Percentiles rank a stretch among this genome's conserved stretches.
phyloP scores from a whole-genome alignment of 129 eudicot species.

The Helichrysum umbraculigerum region DNA sequence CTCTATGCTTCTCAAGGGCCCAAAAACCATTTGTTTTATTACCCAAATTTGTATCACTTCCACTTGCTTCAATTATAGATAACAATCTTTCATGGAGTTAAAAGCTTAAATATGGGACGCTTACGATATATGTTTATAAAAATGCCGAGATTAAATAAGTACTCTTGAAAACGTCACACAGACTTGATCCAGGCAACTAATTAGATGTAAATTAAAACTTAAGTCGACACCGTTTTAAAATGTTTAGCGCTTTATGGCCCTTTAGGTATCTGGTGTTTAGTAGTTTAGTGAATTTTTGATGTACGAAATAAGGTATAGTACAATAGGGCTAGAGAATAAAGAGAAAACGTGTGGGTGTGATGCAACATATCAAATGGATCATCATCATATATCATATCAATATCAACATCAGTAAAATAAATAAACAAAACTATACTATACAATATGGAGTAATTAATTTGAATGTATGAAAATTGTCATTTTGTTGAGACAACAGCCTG shows the following conservation, averaged over 20 bases:
- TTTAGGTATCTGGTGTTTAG: too few species aligned
- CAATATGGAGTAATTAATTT: not conserved
- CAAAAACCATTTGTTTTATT: conserved; percentile 28
- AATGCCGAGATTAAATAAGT: not conserved
- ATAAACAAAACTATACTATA: not conserved
- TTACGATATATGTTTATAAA: not conserved
- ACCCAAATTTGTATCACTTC: not conserved
- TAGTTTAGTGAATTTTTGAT: conserved; percentile 1
- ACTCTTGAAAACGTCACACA: too few species aligned
- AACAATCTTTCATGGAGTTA: not conserved
- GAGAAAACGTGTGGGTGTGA: conserved; percentile 46
- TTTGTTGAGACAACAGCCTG: conserved; percentile 48
- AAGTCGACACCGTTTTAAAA: not conserved
- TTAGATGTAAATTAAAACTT: not conserved
- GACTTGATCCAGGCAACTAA: too few species aligned
- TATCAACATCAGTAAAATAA: not conserved
- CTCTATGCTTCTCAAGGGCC: conserved; percentile 32
- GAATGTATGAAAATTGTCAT: conserved; percentile 35
- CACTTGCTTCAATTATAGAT: not conserved
- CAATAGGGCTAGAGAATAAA: conserved; percentile 39
- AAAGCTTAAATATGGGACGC: not conserved
- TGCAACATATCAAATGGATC: conserved; percentile 37
- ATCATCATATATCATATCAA: conserved; percentile 9
- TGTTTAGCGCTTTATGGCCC: not conserved
- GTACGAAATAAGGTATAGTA: conserved; percentile 26